Evolutionary conservation across 805 yeast species (phyloP).

Genomic region (Brettanomyces bruxellensis): DNA sequence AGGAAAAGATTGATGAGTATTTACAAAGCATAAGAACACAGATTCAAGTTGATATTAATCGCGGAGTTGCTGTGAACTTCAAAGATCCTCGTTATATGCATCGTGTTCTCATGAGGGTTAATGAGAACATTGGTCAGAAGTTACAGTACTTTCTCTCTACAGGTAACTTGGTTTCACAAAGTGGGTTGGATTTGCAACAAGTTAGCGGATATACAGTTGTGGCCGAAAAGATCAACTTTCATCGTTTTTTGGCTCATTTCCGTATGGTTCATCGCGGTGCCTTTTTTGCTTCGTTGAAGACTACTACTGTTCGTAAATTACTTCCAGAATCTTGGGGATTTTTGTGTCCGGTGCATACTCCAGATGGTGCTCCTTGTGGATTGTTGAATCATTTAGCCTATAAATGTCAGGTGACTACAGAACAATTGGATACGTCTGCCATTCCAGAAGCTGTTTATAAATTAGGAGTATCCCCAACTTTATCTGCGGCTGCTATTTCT

Average conservation of each 20-base stretch:
- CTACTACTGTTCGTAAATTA: constrained; percentile 93
- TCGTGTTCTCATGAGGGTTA: constrained; percentile 66
- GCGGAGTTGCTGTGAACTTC: constrained; percentile 78
- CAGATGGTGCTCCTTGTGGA: constrained; percentile 99
- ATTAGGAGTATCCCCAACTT: constrained; percentile 77
- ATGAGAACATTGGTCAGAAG: constrained; percentile 92
- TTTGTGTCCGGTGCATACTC: constrained; percentile 97
- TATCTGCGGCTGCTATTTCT: constrained; percentile 56
- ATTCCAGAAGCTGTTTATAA: constrained; percentile 59
- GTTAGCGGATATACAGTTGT: constrained; percentile 97
- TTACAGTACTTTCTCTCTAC: constrained; percentile 91
- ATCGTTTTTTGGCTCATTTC: constrained; percentile 96
- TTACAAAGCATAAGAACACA: constrained; percentile 64
- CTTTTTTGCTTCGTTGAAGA: constrained; percentile 94
- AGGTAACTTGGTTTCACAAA: constrained; percentile 93
- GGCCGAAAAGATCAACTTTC: constrained; percentile 95
- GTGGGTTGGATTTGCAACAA: constrained; percentile 96
- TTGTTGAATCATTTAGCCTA: constrained; percentile 93
- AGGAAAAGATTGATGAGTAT: constrained; percentile 94
- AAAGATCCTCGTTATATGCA: constrained; percentile 75
- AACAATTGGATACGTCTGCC: constrained; percentile 59
- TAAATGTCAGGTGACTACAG: constrained; percentile 82
- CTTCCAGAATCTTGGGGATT: constrained; percentile 99
- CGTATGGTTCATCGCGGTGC: constrained; percentile 99
- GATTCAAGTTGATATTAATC: constrained; percentile 67